phyloP scores from a whole-genome alignment of 1,284 basidiomycete species.

The Rhodotorula glutinis region DNA sequence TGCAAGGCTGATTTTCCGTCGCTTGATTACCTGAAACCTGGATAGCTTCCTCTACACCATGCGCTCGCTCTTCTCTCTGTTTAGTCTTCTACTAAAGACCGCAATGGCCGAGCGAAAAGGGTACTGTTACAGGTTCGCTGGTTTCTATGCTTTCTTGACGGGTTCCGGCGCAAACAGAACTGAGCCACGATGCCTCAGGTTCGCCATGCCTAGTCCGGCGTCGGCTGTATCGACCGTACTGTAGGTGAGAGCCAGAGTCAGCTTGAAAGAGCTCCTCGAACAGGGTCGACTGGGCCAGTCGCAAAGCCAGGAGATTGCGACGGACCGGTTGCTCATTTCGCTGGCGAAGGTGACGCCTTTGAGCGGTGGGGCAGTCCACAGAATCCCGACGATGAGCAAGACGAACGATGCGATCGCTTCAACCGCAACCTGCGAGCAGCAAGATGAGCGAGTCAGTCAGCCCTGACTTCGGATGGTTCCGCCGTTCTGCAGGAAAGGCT shows the following conservation, averaged over 20 bases:
- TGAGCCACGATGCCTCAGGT: slow-evolving; percentile 3
- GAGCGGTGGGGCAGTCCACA: slow-evolving; percentile 63
- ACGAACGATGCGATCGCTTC: slow-evolving; percentile 66
- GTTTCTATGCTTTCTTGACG: background rate
- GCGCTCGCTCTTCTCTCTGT: no score
- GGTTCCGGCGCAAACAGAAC: slow-evolving; percentile 1
- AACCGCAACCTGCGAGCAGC: slow-evolving; percentile 65
- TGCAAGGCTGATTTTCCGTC: no score
- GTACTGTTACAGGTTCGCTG: background rate
- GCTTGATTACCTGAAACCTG: no score
- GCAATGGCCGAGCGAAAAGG: background rate
- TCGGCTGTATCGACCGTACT: slow-evolving; percentile 7
- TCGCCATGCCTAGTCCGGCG: background rate
- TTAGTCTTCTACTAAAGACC: background rate
- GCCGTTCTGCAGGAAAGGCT: background rate
- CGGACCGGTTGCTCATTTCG: slow-evolving; percentile 75
- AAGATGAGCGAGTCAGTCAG: no score
- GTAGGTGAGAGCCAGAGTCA: background rate
- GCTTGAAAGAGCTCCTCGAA: background rate
- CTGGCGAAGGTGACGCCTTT: slow-evolving; percentile 84
- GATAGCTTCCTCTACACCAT: no score
- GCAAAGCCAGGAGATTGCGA: background rate
- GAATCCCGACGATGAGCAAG: slow-evolving; percentile 67
- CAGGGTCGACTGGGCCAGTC: background rate
- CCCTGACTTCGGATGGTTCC: no score